Conservation (phyloP, 169 alveolate species). For the Plasmodium berghei region DNA sequence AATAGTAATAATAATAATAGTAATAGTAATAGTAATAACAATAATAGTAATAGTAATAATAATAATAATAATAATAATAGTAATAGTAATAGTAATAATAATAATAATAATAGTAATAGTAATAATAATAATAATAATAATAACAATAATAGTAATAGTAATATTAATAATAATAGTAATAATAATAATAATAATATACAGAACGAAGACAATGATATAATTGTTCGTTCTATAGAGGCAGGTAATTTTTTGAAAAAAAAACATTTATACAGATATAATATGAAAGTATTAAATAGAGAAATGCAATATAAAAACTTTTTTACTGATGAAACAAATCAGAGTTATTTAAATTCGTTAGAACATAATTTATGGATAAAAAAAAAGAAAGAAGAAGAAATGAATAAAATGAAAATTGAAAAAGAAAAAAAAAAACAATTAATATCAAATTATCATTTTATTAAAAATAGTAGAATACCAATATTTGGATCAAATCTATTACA, state of each 20-base stretch:
- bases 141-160: too few relatives aligned
- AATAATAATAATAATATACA: too few relatives aligned
- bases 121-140: too few relatives aligned
- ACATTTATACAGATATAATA: slow-evolving; percentile 17
- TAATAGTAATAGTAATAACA: too few relatives aligned
- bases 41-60: too few relatives aligned
- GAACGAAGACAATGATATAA: too few relatives aligned
- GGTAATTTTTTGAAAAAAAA: background rate
- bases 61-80: too few relatives aligned
- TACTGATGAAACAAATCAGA: slow-evolving; percentile 13
- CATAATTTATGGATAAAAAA: slow-evolving; percentile 59
- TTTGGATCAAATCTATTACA: slow-evolving; percentile 35
- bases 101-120: too few relatives aligned
- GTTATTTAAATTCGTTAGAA: slow-evolving; percentile 39
- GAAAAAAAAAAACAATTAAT: background rate
- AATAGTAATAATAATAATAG: too few relatives aligned
- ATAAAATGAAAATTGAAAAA: slow-evolving; percentile 1
- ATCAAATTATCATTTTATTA: slow-evolving; percentile 2
- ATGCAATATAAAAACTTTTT: slow-evolving; percentile 42
- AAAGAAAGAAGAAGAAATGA: slow-evolving; percentile 5
- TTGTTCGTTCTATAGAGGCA: background rate
- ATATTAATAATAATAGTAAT: too few relatives aligned
- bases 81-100: too few relatives aligned
- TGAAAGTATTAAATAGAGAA: slow-evolving; percentile 39
- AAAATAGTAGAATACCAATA: slow-evolving; percentile 16